phyloP scores from a whole-genome alignment of 352 stramenopile species.

The Thraustotheca clavata region DNA sequence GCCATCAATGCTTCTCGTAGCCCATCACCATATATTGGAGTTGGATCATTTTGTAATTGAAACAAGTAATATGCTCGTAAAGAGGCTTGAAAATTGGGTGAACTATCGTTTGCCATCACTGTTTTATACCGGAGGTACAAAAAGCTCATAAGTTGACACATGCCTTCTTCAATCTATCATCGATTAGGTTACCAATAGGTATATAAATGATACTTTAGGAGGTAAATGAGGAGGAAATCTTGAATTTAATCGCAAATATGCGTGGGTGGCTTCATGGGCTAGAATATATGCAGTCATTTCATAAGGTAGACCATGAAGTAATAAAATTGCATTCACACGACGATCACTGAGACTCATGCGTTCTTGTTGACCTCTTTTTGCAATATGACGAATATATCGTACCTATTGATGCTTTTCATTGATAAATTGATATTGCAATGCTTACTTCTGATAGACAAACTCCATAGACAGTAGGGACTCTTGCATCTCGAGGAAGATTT shows the following conservation, averaged over 20 bases:
- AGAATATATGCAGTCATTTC: slow-evolving; percentile 61
- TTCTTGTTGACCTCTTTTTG: background rate
- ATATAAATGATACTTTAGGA: slow-evolving; percentile 30
- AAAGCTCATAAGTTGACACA: slow-evolving; percentile 72
- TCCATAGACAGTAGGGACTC: slow-evolving; percentile 8
- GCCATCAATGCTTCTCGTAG: slow-evolving; percentile 51
- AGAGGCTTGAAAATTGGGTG: slow-evolving; percentile 33
- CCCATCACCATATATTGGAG: slow-evolving; percentile 52
- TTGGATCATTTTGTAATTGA: slow-evolving; percentile 51
- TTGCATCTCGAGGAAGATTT: slow-evolving; percentile 6
- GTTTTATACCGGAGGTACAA: slow-evolving; percentile 68
- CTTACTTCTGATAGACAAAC: slow-evolving; percentile 21
- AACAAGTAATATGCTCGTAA: slow-evolving; percentile 59
- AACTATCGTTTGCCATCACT: slow-evolving; percentile 33
- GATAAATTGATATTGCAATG: background rate
- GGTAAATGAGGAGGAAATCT: slow-evolving; percentile 37
- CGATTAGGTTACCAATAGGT: slow-evolving; percentile 11
- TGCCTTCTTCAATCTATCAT: slow-evolving; percentile 45
- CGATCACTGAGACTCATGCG: slow-evolving; percentile 24
- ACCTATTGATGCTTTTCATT: background rate
- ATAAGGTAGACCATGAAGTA: slow-evolving; percentile 63
- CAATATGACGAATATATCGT: background rate
- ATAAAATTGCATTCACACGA: slow-evolving; percentile 58
- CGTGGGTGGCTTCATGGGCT: slow-evolving; percentile 66
- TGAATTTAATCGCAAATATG: slow-evolving; percentile 61